Percentiles rank a stretch among this genome's conserved stretches.
These are phyloP conservation scores for Clavariopsis aquatica DNA, from an alignment of 495 filamentous ascomycete genomes.

Conservation along the genomic window DNA sequence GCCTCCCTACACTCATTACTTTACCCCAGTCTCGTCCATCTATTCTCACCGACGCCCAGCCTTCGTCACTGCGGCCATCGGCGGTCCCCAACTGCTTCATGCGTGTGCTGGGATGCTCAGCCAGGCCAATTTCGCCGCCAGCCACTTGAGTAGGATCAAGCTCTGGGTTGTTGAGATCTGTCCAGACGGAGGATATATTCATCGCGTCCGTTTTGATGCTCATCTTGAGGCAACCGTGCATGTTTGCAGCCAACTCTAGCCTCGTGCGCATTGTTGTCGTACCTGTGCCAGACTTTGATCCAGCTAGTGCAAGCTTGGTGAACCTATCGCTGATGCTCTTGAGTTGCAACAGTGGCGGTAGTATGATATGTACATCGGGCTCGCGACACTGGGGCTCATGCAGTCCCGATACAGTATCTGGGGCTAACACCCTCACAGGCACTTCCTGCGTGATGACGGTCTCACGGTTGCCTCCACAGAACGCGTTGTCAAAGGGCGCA, in stretches of 20 bases:
- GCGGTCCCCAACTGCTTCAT: constrained; percentile 56
- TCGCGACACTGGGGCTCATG: constrained; percentile 89
- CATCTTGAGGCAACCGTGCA: constrained; percentile 81
- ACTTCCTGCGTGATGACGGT: constrained; percentile 94
- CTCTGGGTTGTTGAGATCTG: constrained; percentile 76
- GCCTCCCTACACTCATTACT: constrained; percentile 82
- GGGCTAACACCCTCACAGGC: constrained; percentile 84
- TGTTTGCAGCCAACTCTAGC: constrained; percentile 81
- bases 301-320: constrained; percentile 66
- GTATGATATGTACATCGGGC: constrained; percentile 89
- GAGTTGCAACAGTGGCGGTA: constrained; percentile 78
- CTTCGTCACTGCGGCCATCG: constrained; percentile 60
- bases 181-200: constrained; percentile 80
- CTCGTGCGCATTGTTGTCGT: constrained; percentile 53
- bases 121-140: constrained; percentile 61
- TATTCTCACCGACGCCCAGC: constrained; percentile 54
- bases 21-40: constrained; percentile 62
- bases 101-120: constrained; percentile 70
- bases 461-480: constrained; percentile 62
- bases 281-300: constrained; percentile 33
- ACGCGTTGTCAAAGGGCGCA: constrained; percentile 43
- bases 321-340: constrained; percentile 93
- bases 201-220: constrained; percentile 75
- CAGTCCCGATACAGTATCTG: constrained; percentile 75
- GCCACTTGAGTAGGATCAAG: constrained; percentile 71